Percentiles rank a stretch among this genome's conserved stretches.
These are phyloP conservation scores for Atalantia buxifolia DNA, from an alignment of 345 rosid species.

Conservation along the genomic window DNA sequence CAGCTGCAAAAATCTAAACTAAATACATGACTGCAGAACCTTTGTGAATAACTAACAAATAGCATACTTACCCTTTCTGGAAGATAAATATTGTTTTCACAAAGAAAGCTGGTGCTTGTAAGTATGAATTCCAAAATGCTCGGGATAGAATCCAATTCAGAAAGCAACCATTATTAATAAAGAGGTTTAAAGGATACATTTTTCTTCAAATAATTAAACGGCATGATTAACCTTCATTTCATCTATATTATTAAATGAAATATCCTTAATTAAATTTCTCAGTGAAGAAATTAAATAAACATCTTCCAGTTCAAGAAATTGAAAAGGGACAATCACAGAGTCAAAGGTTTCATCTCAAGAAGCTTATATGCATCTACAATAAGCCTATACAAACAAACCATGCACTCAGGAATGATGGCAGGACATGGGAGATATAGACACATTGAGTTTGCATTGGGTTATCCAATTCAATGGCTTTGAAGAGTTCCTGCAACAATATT, in stretches of 20 bases:
- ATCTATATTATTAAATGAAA: background rate
- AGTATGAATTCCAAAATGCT: background rate
- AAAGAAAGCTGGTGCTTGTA: background rate
- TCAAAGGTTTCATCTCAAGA: background rate
- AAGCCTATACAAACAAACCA: background rate
- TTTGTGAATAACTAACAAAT: background rate
- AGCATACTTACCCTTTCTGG: background rate
- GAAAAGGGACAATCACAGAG: background rate
- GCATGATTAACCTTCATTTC: background rate
- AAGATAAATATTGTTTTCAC: background rate
- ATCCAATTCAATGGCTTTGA: constrained; percentile 1
- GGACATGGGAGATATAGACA: background rate
- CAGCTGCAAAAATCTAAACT: background rate
- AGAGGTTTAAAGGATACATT: background rate
- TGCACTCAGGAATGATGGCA: background rate
- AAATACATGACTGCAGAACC: background rate
- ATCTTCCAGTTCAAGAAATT: background rate
- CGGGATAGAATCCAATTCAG: background rate
- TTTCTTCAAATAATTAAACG: background rate
- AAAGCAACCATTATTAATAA: background rate
- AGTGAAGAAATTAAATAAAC: background rate
- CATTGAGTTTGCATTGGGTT: background rate
- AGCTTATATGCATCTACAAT: background rate
- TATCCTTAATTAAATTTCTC: background rate
- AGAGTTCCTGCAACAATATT: background rate